Evolutionary conservation across 306 rosid species (phyloP), one percentile per base, ranked within the genome.

Genomic region (Citrullus mucosospermus): DNA sequence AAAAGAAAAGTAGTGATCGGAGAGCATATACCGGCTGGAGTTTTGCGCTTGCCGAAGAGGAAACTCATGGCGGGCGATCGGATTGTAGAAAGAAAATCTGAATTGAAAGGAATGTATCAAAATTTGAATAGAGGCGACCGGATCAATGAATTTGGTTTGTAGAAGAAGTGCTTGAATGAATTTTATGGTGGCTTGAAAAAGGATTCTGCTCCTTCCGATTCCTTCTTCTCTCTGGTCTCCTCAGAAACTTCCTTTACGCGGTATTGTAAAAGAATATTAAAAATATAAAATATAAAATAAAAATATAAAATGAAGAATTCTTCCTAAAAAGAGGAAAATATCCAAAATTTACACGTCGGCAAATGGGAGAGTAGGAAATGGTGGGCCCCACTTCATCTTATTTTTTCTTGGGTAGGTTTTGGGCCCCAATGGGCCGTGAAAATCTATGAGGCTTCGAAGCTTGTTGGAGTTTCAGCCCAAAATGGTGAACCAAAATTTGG

Each of bases 31-130:
- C 97, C 97, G 84, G 99, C 97, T 76, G 99, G 93, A 15, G 97
- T 95, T 80, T 95, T 95, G 12, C 90, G 85, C 91, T 92, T 92
- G 71, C 99, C 97, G 83, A 92, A 95, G 83, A 95, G 81, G 84
- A 92, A 96, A 85, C 98, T 93, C 98, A 89, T 93, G 84, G 85
- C 82, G 84, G 12, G 22, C 30, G 85, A 93, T 79, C 78, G n/a
- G 67, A 57, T 66, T 22, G 75, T 74, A n/a, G 22, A 34, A n/a
- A 53, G 68, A 32, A 12, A 48, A 65, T 78, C 41, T 28, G 66
- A 63, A 46, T 9, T 75, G 41, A 8, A 11, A 32, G 3, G 36
- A 53, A n/a, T 15, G 8, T 6, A 17, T 53, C 13, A 54, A 39
- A 34, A 6, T 60, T 22, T 77, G 22, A 13, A 38, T n/a, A 46